phyloP scores from a whole-genome alignment of 306 rosid species.

The Arachis hypogaea region DNA sequence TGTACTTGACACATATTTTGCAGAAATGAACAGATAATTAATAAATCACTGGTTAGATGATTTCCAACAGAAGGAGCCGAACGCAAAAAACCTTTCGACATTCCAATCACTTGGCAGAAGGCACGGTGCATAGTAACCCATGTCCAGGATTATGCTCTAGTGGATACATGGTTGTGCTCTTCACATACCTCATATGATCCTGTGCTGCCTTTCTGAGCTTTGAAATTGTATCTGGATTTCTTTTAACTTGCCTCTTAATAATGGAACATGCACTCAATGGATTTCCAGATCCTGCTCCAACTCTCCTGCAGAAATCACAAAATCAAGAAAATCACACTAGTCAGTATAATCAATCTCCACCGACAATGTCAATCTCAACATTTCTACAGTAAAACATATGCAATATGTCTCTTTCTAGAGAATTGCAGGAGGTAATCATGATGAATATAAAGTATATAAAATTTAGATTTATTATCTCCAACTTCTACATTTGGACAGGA shows the following conservation, averaged over 20 bases:
- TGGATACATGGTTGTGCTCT: constrained; percentile 84
- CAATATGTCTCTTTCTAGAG: not conserved
- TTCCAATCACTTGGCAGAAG: constrained; percentile 52
- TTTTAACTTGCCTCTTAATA: constrained; percentile 57
- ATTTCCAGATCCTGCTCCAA: constrained; percentile 80
- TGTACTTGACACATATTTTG: constrained; percentile 13
- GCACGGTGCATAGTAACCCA: constrained; percentile 80
- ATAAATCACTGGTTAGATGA: constrained; percentile 22
- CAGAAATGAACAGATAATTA: constrained; percentile 18
- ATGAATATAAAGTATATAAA: not conserved
- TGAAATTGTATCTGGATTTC: constrained; percentile 46
- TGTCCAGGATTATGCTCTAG: constrained; percentile 73
- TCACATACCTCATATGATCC: constrained; percentile 64
- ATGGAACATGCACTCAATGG: constrained; percentile 74
- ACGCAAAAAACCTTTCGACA: constrained; percentile 19
- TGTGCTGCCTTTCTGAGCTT: constrained; percentile 64
- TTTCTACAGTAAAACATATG: not conserved
- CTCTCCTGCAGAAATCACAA: constrained; percentile 60
- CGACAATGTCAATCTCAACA: constrained; percentile 6
- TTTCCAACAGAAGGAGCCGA: constrained; percentile 27
- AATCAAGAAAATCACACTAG: constrained; percentile 35
- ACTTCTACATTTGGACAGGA: not conserved
- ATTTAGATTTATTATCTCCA: not conserved
- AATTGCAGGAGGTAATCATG: not conserved
- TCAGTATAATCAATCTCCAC: constrained; percentile 15